Conservation (phyloP, 176 grass and related monocot species). For the Tillandsia leiboldiana region DNA sequence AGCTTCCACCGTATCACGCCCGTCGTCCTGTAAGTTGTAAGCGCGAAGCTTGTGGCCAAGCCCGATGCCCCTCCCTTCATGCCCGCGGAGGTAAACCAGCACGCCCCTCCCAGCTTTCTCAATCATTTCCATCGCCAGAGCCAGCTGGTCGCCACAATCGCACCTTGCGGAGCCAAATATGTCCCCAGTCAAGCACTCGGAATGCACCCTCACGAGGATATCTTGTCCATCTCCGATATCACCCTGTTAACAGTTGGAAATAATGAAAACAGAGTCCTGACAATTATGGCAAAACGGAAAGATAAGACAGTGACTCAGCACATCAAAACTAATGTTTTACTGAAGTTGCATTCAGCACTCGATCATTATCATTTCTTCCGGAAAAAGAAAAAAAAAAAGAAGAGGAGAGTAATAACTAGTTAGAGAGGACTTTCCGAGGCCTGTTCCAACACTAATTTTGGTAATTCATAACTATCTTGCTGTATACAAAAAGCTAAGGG, state of each 20-base stretch:
- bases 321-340: background rate
- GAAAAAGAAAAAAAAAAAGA: no score
- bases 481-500: background rate
- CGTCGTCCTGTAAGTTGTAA: conserved; percentile 68
- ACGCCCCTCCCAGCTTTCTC: conserved; percentile 66
- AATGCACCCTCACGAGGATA: conserved; percentile 66
- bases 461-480: no score
- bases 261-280: background rate
- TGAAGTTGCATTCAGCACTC: background rate
- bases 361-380: no score
- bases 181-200: conserved; percentile 69
- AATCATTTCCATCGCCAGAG: conserved; percentile 73
- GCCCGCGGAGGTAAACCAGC: conserved; percentile 70
- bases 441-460: no score
- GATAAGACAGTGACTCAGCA: background rate
- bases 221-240: conserved; percentile 76
- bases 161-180: conserved; percentile 77
- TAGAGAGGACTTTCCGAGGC: no score
- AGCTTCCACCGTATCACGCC: conserved; percentile 65
- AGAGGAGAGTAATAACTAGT: no score
- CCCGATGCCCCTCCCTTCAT: conserved; percentile 76
- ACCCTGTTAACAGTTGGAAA: conserved; percentile 31
- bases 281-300: background rate
- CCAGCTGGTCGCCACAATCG: conserved; percentile 62
- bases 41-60: conserved; percentile 63